Evolutionary conservation across 1,284 basidiomycete species (phyloP), one percentile per base, ranked within the genome.

Genomic region (Porogramme epimiltina): DNA sequence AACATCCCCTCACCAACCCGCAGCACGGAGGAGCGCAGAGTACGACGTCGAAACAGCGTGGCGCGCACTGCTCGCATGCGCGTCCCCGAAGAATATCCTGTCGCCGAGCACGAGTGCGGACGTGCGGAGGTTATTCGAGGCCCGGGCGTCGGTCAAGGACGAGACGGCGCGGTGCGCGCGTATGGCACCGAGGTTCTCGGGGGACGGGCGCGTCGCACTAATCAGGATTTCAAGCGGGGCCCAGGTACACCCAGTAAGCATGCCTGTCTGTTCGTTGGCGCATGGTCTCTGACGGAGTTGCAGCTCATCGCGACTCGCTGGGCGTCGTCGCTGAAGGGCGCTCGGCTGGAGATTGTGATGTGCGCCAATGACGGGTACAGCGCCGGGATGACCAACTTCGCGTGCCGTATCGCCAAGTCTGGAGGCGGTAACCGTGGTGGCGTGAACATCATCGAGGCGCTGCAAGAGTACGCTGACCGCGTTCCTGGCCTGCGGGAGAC

Each of bases 291-390:
- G 41, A 25, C n/a, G 20, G 10, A 11, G 9, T n/a, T 15, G 13
- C 37, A 62, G 60, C 51, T 68, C 16, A 66, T 70, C 41, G 69
- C 69, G 19, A 69, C 67, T 2, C 66, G 67, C 16, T 70, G 69
- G 69, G 58, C 68, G 16, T 61, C 62, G 4, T 61, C 63, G 25
- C 66, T 70, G 44, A 66, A 65, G 42, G 63, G 65, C 15, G 47
- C 58, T n/a, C 62, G 63, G 33, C 57, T 70, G n/a, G 60, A 67
- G 54, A 52, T 69, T 20, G 66, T 70, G 31, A 70, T 70, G 62
- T 68, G 64, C 39, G 67, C 67, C 18, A 70, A 70, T 47, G 56
- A 59, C 37, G 65, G 63, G 1, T 69, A 70, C 48, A 53, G 54
- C n/a, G 58, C 63, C 3, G 65, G 62, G n/a, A 58, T 60, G 55